Percentiles rank a stretch among this genome's conserved stretches.
Conservation (phyloP, 371 early-diverging fungal genomes). For the Blyttiomyces sp. region DNA sequence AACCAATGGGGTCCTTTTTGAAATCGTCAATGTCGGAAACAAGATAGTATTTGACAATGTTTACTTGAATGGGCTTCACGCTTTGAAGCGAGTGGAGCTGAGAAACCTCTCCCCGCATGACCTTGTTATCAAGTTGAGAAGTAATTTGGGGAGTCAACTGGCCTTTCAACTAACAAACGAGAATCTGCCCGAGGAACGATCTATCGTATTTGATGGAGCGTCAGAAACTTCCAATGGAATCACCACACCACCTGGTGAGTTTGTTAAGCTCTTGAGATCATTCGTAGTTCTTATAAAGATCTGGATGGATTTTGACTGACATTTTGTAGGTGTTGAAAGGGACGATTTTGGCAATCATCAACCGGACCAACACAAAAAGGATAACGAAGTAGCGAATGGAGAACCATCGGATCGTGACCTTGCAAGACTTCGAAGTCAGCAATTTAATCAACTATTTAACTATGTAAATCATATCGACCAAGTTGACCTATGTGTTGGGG, state of each 20-base stretch:
- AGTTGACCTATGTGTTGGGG: conserved; percentile 60
- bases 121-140: conserved; percentile 72
- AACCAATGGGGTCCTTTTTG: no score
- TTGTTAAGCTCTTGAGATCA: not conserved
- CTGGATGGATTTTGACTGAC: no score
- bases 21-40: conserved; percentile 25
- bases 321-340: no score
- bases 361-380: not conserved
- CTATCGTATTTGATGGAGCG: no score
- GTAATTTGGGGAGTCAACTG: conserved; percentile 77
- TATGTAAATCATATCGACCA: conserved; percentile 81
- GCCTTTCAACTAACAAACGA: conserved; percentile 87
- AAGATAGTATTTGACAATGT: conserved; percentile 43
- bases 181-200: conserved; percentile 52
- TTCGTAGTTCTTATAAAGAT: no score
- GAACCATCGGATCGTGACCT: not conserved
- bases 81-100: conserved; percentile 69
- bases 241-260: not conserved
- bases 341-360: no score
- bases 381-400: not conserved
- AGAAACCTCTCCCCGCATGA: conserved; percentile 60
- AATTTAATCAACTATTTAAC: conserved; percentile 87
- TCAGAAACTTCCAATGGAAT: no score
- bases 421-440: conserved; percentile 49
- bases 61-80: conserved; percentile 80